phyloP scores from a whole-genome alignment of 2,329 filamentous ascomycete species.

The Intubia oerlemansii region DNA sequence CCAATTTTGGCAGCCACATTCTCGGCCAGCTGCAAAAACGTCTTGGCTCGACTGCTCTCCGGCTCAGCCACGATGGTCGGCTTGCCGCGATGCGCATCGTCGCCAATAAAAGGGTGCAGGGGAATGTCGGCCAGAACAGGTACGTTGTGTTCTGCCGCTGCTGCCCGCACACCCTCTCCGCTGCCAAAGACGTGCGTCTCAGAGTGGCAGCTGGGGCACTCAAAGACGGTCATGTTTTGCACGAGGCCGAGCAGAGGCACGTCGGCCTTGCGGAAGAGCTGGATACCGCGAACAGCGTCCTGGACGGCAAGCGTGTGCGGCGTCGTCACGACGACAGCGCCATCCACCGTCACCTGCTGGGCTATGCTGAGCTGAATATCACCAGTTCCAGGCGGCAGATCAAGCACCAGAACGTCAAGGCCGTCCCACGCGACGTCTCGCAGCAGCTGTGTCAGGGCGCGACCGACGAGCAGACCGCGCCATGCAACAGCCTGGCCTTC shows the following conservation, averaged over 20 bases:
- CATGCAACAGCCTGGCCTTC: constrained; percentile 73
- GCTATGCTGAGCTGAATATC: constrained; percentile 95
- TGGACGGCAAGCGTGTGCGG: constrained; percentile 84
- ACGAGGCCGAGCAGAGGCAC: constrained; percentile 72
- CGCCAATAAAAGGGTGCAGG: constrained; percentile 66
- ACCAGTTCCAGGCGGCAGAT: constrained; percentile 83
- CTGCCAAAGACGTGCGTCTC: constrained; percentile 57
- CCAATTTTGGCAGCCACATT: constrained; percentile 26
- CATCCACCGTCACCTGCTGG: constrained; percentile 78
- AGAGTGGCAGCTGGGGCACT: constrained; percentile 56
- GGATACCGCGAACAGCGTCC: constrained; percentile 78
- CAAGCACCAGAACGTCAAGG: constrained; percentile 72
- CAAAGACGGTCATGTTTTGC: constrained; percentile 78
- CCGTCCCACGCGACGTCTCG: constrained; percentile 90
- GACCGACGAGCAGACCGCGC: constrained; percentile 95
- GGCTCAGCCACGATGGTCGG: constrained; percentile 83
- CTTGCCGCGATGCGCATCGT: constrained; percentile 68
- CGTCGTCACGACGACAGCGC: constrained; percentile 74
- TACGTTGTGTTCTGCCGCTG: constrained; percentile 53
- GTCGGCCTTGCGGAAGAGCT: constrained; percentile 75
- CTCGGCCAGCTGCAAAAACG: constrained; percentile 52
- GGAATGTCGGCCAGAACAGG: constrained; percentile 79
- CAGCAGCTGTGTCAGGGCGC: constrained; percentile 83
- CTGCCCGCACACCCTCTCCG: constrained; percentile 37
- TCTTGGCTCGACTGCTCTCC: constrained; percentile 45